phyloP scores from a whole-genome alignment of 148 eudicot species.

The Camellia lanceoleosa region DNA sequence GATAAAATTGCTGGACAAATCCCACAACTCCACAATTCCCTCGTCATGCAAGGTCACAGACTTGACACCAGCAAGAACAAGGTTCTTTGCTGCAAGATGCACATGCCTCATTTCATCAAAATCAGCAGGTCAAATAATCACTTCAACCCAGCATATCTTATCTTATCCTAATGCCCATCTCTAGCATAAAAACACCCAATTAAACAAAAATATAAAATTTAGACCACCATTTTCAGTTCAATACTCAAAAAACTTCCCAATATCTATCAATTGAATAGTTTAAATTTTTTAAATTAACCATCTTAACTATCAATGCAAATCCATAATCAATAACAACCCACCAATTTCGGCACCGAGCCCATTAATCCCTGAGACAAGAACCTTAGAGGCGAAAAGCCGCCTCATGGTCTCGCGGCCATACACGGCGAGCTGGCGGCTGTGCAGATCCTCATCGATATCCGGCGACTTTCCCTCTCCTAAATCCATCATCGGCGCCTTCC shows the following conservation, averaged over 20 bases:
- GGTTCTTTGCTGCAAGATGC: slow-evolving; percentile 55
- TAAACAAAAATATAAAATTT: neutral
- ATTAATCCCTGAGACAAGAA: slow-evolving; percentile 71
- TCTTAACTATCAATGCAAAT: neutral
- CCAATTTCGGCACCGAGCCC: slow-evolving; percentile 92
- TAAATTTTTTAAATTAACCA: neutral
- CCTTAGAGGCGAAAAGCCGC: slow-evolving; percentile 64
- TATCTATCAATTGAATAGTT: neutral
- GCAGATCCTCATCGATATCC: slow-evolving; percentile 82
- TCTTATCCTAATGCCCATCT: neutral
- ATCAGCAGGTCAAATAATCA: neutral
- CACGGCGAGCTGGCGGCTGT: slow-evolving; percentile 82
- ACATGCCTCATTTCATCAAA: slow-evolving; percentile 2
- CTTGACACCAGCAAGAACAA: slow-evolving; percentile 72
- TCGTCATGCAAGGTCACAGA: slow-evolving; percentile 73
- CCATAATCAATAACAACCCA: slow-evolving; percentile 13
- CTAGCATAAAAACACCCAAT: neutral
- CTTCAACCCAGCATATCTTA: neutral
- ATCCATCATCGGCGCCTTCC: slow-evolving; percentile 29
- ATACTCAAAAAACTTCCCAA: neutral
- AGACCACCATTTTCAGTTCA: neutral
- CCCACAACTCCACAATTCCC: slow-evolving; percentile 61
- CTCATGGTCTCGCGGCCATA: slow-evolving; percentile 90
- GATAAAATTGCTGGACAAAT: slow-evolving; percentile 66
- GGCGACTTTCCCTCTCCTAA: slow-evolving; percentile 25